phyloP scores from a whole-genome alignment of 208 protist genomes.

The Acanthamoeba castellanii region DNA sequence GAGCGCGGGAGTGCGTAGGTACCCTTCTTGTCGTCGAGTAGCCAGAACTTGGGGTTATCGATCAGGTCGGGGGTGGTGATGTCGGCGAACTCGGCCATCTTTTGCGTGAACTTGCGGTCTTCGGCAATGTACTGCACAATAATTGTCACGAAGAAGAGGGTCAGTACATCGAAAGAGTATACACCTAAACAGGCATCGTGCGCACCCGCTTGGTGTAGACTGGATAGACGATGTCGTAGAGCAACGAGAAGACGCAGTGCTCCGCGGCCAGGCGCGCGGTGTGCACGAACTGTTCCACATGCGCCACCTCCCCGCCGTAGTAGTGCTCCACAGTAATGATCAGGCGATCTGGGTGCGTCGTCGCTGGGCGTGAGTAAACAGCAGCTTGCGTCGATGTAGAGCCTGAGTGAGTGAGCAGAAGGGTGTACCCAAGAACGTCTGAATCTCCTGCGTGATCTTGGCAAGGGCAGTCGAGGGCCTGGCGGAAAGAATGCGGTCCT shows the following conservation, averaged over 20 bases:
- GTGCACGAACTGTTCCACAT: constrained; percentile 43
- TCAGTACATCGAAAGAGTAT: neutral
- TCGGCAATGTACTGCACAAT: constrained; percentile 33
- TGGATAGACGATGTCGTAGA: constrained; percentile 45
- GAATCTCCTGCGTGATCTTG: neutral
- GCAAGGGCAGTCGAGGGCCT: constrained; percentile 10
- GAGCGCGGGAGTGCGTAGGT: neutral
- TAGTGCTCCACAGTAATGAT: constrained; percentile 31
- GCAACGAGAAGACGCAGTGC: constrained; percentile 46
- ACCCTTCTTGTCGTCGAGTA: constrained; percentile 55
- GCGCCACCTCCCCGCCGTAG: constrained; percentile 10
- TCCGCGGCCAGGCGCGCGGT: constrained; percentile 19
- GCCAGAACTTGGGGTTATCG: constrained; percentile 59
- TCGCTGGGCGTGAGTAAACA: neutral
- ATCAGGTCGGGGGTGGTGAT: constrained; percentile 27
- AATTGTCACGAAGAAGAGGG: neutral
- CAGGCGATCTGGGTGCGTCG: neutral
- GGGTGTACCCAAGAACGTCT: constrained; percentile 15
- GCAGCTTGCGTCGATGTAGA: neutral
- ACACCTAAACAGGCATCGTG: neutral
- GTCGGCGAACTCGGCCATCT: constrained; percentile 51
- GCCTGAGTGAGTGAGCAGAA: neutral
- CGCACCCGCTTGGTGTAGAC: constrained; percentile 33
- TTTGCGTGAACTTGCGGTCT: constrained; percentile 14
- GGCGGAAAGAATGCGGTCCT: constrained; percentile 16